These are phyloP conservation scores for Silene conica DNA, from an alignment of 148 eudicot genomes.

Conservation along the genomic window DNA sequence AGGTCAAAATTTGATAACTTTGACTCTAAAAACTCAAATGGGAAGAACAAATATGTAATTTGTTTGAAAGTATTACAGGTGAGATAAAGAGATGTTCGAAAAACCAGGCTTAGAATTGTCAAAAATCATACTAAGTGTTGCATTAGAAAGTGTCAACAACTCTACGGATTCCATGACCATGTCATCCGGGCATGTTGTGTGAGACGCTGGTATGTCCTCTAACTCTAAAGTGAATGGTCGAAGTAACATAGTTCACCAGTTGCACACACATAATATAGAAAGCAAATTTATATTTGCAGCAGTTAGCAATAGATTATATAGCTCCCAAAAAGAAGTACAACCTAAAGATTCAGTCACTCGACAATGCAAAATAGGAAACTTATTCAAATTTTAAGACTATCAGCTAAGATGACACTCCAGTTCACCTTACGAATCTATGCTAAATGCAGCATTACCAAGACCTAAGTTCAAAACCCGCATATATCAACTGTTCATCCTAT, in stretches of 20 bases:
- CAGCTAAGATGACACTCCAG: not conserved
- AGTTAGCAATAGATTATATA: not conserved
- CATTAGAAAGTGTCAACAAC: not conserved
- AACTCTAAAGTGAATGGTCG: not conserved
- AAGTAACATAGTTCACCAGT: not conserved
- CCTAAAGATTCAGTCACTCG: not conserved
- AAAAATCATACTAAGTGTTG: too few species aligned
- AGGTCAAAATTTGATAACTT: too few species aligned
- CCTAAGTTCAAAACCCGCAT: not conserved
- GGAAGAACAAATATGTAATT: too few species aligned
- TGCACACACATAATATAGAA: not conserved
- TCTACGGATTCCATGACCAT: not conserved
- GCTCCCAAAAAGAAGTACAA: not conserved
- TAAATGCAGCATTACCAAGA: not conserved
- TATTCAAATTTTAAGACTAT: not conserved
- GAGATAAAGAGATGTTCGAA: not conserved
- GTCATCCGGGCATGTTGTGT: not conserved
- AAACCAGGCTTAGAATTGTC: not conserved
- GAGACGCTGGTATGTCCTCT: not conserved
- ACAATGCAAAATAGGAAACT: not conserved
- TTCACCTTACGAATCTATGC: constrained; percentile 2
- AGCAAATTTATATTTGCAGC: not conserved
- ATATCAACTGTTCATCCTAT: not conserved
- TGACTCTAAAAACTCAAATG: too few species aligned
- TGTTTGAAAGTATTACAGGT: too few species aligned